Percentiles rank a stretch among this genome's conserved stretches.
Conservation (phyloP, 1,284 basidiomycete species). For the Volvariella surrecta region DNA sequence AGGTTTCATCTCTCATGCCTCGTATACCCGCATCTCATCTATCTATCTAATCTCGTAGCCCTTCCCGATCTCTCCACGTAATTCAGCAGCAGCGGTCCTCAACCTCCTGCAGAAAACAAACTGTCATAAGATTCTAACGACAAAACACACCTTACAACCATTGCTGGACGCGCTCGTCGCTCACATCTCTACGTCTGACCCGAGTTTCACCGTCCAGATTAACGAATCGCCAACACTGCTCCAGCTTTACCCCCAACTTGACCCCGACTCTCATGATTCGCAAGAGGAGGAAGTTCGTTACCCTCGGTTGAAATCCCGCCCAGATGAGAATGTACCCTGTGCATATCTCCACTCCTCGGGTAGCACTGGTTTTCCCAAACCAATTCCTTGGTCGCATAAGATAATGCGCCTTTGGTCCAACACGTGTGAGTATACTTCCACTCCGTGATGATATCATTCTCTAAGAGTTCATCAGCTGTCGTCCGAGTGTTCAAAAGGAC, state of each 20-base stretch:
- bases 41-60: conserved; percentile 16
- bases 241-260: conserved; percentile 23
- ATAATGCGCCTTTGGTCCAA: neutral
- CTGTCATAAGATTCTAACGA: conserved; percentile 22
- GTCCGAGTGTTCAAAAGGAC: conserved; percentile 12
- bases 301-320: too few relatives aligned
- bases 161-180: conserved; percentile 18
- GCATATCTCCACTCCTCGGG: conserved; percentile 28
- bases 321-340: conserved; percentile 17
- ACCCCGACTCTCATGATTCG: conserved; percentile 12
- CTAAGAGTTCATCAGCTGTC: conserved; percentile 10
- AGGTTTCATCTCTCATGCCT: too few relatives aligned
- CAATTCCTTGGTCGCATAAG: conserved; percentile 17
- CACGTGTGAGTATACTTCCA: neutral
- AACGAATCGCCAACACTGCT: conserved; percentile 22
- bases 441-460: conserved; percentile 15
- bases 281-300: too few relatives aligned
- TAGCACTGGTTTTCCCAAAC: conserved; percentile 30
- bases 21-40: neutral
- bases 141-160: conserved; percentile 14
- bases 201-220: conserved; percentile 10
- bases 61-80: conserved; percentile 24
- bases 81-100: conserved; percentile 20
- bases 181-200: conserved; percentile 1
- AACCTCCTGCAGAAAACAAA: conserved; percentile 20